phyloP scores from a whole-genome alignment of 2,329 filamentous ascomycete genomes.

The Sclerotinia trifoliorum region DNA sequence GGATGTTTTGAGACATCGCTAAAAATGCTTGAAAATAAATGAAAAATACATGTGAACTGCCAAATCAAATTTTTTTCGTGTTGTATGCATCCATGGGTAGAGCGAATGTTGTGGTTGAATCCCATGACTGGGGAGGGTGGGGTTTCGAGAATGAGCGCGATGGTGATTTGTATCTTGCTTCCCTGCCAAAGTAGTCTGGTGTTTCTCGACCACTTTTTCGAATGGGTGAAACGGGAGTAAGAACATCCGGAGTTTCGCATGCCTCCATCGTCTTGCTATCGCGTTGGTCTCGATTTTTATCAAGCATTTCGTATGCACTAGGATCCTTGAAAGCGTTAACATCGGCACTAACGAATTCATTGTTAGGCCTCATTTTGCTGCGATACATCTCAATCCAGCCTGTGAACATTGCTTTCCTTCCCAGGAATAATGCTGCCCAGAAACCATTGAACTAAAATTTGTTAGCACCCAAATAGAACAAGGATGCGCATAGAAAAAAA shows the following conservation, averaged over 20 bases:
- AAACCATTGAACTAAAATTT: slow-evolving; percentile 69
- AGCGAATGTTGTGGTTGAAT: slow-evolving; percentile 33
- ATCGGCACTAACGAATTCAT: slow-evolving; percentile 88
- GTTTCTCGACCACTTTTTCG: slow-evolving; percentile 37
- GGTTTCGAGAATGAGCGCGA: slow-evolving; percentile 50
- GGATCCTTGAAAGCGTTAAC: slow-evolving; percentile 60
- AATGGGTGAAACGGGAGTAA: slow-evolving; percentile 35
- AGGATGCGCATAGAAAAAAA: slow-evolving; percentile 27
- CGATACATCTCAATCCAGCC: slow-evolving; percentile 74
- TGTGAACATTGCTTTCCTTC: slow-evolving; percentile 77
- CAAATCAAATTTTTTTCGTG: slow-evolving; percentile 38
- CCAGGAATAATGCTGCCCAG: slow-evolving; percentile 79
- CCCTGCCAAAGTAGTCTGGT: slow-evolving; percentile 44
- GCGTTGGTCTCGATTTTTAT: slow-evolving; percentile 41
- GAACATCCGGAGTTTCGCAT: slow-evolving; percentile 16
- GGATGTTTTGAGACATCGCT: background rate
- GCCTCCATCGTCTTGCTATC: slow-evolving; percentile 37
- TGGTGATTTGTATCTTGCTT: slow-evolving; percentile 48
- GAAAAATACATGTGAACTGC: background rate
- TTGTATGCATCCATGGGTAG: slow-evolving; percentile 35
- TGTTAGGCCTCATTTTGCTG: slow-evolving; percentile 51
- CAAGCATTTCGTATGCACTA: slow-evolving; percentile 79
- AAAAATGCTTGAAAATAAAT: slow-evolving; percentile 1
- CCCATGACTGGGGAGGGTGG: slow-evolving; percentile 42
- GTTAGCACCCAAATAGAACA: slow-evolving; percentile 1